phyloP scores from a whole-genome alignment of 805 yeast species.

The Lipomyces sp. region DNA sequence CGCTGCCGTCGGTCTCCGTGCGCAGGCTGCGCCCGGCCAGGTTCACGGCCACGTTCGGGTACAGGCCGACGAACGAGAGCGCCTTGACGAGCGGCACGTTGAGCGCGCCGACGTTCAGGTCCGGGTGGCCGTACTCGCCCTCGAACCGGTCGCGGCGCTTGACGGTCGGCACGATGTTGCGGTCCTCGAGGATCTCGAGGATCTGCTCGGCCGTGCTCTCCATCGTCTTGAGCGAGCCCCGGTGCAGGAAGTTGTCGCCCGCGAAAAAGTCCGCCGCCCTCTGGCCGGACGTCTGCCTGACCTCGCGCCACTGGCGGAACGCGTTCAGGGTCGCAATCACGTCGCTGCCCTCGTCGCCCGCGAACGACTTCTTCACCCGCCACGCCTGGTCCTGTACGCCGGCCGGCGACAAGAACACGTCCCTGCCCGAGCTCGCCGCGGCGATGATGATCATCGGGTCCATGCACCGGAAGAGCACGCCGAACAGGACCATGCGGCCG shows the following conservation, averaged over 20 bases:
- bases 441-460: constrained; percentile 26
- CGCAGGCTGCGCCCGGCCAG: constrained; percentile 5
- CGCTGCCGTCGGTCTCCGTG: constrained; percentile 15
- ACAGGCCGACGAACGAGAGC: constrained; percentile 14
- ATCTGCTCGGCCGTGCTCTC: constrained; percentile 17
- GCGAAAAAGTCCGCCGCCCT: constrained; percentile 18
- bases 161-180: constrained; percentile 13
- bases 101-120: constrained; percentile 13
- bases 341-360: constrained; percentile 11
- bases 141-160: constrained; percentile 6
- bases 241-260: constrained; percentile 5
- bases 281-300: constrained; percentile 2
- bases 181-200: constrained; percentile 14
- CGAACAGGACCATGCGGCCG: constrained; percentile 25
- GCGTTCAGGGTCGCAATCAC: constrained; percentile 21
- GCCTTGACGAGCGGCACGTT: constrained; percentile 16
- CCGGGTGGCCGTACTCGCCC: constrained; percentile 15
- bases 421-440: constrained; percentile 8
- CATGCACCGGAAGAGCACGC: constrained; percentile 23
- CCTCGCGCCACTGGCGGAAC: constrained; percentile 20
- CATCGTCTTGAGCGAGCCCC: constrained; percentile 6
- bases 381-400: constrained; percentile 2
- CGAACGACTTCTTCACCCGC: constrained; percentile 2
- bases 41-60: constrained; percentile 22
- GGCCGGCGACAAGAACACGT: constrained; percentile 15